A percentile compares a stretch with the other conserved stretches of the same genome.
Evolutionary conservation across 257 asterid species (phyloP).

Genomic region (Forsythia viridissima): DNA sequence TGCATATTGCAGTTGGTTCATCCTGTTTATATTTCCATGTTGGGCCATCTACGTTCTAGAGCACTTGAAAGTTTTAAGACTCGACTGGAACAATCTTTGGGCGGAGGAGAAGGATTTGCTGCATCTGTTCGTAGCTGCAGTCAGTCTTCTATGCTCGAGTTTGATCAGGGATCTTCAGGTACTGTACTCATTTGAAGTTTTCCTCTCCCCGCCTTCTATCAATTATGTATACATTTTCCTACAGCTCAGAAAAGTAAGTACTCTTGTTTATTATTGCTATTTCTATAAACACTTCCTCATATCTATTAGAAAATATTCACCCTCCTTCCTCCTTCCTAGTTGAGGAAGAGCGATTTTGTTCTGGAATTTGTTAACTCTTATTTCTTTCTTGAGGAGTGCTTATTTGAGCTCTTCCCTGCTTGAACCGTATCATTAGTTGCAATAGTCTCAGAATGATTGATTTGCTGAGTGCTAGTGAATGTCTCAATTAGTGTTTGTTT

Average conservation of each 20-base stretch:
- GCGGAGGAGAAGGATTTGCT: slow-evolving; percentile 54
- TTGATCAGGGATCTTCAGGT: slow-evolving; percentile 66
- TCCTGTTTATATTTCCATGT: slow-evolving; percentile 47
- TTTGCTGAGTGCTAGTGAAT: neutral
- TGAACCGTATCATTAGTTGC: neutral
- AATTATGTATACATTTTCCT: neutral
- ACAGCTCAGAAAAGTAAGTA: slow-evolving; percentile 3
- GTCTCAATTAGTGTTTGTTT: neutral
- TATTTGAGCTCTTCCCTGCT: slow-evolving; percentile 3
- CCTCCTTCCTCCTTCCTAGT: neutral
- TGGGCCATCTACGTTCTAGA: slow-evolving; percentile 52
- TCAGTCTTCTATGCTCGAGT: slow-evolving; percentile 39
- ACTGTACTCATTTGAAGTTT: neutral
- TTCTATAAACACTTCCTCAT: neutral
- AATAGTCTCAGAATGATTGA: neutral
- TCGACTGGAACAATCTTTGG: slow-evolving; percentile 38
- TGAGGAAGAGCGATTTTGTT: neutral
- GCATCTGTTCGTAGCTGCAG: slow-evolving; percentile 46
- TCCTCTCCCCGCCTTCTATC: neutral
- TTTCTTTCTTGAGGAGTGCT: neutral
- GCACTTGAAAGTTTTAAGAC: slow-evolving; percentile 44
- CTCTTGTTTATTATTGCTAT: neutral
- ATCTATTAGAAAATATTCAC: neutral
- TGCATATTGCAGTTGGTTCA: slow-evolving; percentile 45
- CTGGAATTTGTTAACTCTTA: neutral